Conservation (phyloP, 768 basidiomycete species). For the Termitomyces heimii region DNA sequence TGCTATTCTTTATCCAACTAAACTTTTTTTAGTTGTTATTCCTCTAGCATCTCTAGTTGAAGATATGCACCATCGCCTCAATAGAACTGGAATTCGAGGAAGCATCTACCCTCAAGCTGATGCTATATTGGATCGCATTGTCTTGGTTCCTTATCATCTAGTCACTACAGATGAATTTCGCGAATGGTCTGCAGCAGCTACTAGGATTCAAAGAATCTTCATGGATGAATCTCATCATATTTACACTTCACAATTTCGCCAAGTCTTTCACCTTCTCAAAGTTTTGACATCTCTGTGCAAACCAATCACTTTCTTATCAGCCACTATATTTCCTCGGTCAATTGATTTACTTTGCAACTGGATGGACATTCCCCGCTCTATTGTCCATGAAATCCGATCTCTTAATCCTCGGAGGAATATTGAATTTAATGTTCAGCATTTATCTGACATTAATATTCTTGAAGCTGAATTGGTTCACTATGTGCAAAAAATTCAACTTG, state of each 20-base stretch:
- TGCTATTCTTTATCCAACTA: background rate
- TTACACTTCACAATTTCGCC: background rate
- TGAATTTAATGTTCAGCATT: background rate
- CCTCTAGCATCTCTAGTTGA: background rate
- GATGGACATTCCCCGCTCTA: background rate
- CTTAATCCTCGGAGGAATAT: background rate
- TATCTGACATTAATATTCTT: background rate
- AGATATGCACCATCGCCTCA: background rate
- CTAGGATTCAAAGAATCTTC: background rate
- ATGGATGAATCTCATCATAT: background rate
- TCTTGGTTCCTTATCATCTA: background rate
- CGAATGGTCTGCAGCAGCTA: background rate
- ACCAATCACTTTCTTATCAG: slow-evolving; percentile 1
- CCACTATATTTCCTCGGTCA: background rate
- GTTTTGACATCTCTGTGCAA: background rate
- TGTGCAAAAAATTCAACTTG: background rate
- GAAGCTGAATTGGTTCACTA: background rate
- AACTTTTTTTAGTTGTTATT: background rate
- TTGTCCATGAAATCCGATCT: background rate
- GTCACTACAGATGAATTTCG: background rate
- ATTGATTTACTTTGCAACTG: background rate
- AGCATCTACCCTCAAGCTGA: background rate
- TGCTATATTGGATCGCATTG: background rate
- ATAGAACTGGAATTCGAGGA: background rate
- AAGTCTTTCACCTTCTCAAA: background rate